A percentile compares a stretch with the other conserved stretches of the same genome.
phyloP scores from a whole-genome alignment of 495 filamentous ascomycete species.

The Podospora anserina region DNA sequence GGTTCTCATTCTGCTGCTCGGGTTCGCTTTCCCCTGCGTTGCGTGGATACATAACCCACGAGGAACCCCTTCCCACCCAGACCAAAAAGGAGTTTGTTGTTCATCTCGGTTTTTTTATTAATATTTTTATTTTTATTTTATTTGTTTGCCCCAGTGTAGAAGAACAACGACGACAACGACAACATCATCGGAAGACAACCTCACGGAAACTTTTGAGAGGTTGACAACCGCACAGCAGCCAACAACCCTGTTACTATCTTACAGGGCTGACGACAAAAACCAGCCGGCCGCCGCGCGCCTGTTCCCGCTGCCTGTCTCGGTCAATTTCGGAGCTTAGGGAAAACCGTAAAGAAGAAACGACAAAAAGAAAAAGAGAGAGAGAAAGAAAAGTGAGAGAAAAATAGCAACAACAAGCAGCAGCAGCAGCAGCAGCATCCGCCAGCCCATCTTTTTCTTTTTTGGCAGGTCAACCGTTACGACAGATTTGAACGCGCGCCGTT shows the following conservation, averaged over 20 bases:
- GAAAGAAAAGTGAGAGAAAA: constrained; percentile 1
- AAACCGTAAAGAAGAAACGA: constrained; percentile 16
- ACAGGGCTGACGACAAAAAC: neutral
- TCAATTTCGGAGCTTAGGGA: constrained; percentile 19
- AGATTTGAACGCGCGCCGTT: neutral
- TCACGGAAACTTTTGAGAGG: neutral
- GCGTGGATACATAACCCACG: constrained; percentile 31
- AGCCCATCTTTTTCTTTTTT: neutral
- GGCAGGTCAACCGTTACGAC: constrained; percentile 7
- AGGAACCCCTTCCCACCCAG: constrained; percentile 13
- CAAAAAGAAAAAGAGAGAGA: neutral
- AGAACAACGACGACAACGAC: neutral
- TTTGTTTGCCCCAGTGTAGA: neutral
- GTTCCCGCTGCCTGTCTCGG: constrained; percentile 23
- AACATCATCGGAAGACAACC: constrained; percentile 4
- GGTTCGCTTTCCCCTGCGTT: constrained; percentile 6
- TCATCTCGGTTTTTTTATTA: constrained; percentile 5
- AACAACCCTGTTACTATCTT: neutral
- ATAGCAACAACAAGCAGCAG: neutral
- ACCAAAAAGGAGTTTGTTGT: neutral
- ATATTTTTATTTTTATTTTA: neutral
- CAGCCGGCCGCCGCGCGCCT: neutral
- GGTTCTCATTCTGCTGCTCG: neutral
- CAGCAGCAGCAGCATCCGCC: neutral
- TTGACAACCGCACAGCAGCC: neutral